phyloP scores from a whole-genome alignment of 1,139 yeast genomes.

The Debaryomycetaceae sp. region DNA sequence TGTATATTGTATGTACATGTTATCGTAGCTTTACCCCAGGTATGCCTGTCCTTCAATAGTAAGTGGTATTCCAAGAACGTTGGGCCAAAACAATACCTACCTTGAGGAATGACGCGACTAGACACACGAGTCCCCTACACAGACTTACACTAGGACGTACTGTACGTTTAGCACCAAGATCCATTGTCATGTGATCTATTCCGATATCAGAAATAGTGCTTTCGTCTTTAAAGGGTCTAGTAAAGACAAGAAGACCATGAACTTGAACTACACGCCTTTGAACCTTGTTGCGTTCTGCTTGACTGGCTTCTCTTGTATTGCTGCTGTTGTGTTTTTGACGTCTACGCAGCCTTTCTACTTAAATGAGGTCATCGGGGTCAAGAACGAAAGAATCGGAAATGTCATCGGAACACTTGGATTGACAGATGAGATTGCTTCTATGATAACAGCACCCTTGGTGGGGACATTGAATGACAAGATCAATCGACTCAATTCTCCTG shows the following conservation, averaged over 20 bases:
- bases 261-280: conserved; percentile 11
- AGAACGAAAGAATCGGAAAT: conserved; percentile 44
- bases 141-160: too few species aligned
- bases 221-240: too few species aligned
- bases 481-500: conserved; percentile 11
- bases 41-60: too few species aligned
- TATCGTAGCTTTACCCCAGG: too few species aligned
- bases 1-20: too few species aligned
- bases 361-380: conserved; percentile 47
- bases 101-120: too few species aligned
- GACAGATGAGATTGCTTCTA: conserved; percentile 57
- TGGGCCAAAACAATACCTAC: too few species aligned
- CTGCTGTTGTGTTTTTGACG: conserved; percentile 63
- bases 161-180: too few species aligned
- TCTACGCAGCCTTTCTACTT: conserved; percentile 68
- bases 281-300: conserved; percentile 23
- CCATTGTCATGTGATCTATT: not conserved
- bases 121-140: too few species aligned
- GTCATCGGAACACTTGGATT: conserved; percentile 61
- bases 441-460: conserved; percentile 55
- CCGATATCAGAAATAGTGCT: not conserved
- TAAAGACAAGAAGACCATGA: not conserved
- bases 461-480: conserved; percentile 64
- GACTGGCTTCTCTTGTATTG: conserved; percentile 49
- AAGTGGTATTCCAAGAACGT: too few species aligned